Conservation (phyloP, 805 yeast genomes). For the Barnettozyma pratensis region DNA sequence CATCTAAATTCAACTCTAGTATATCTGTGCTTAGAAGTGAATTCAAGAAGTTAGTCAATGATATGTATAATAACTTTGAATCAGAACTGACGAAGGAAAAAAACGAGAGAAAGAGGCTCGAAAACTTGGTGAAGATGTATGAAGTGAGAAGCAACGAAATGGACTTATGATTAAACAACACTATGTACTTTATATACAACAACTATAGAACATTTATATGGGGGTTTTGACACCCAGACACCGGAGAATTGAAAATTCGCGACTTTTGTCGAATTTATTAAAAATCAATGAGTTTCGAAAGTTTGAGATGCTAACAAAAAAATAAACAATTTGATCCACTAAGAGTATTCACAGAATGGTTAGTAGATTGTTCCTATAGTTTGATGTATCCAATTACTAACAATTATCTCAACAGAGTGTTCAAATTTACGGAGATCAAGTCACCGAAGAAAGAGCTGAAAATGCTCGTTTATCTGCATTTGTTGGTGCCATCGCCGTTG, state of each 20-base stretch:
- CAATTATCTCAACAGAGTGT: conserved; percentile 39
- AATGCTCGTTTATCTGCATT: conserved; percentile 96
- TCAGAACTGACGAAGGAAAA: conserved; percentile 52
- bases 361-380: too few relatives aligned
- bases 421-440: conserved; percentile 95
- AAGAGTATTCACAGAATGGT: too few relatives aligned
- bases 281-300: not conserved
- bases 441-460: conserved; percentile 95
- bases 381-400: conserved; percentile 1
- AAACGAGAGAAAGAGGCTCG: conserved; percentile 41
- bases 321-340: too few relatives aligned
- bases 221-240: not conserved
- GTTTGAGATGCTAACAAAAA: too few relatives aligned
- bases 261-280: not conserved
- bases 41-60: conserved; percentile 59
- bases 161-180: conserved; percentile 2
- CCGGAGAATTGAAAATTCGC: not conserved
- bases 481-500: conserved; percentile 98
- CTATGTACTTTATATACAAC: not conserved
- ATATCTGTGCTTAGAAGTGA: conserved; percentile 60
- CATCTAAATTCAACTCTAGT: conserved; percentile 30
- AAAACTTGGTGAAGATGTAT: conserved; percentile 33
- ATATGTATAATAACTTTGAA: conserved; percentile 59
- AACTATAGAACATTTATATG: not conserved
- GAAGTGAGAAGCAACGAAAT: conserved; percentile 17